Percentiles rank a stretch among this genome's conserved stretches.
Evolutionary conservation across 441 rosid genomes (phyloP).

Genomic region (Populus hybrid): DNA sequence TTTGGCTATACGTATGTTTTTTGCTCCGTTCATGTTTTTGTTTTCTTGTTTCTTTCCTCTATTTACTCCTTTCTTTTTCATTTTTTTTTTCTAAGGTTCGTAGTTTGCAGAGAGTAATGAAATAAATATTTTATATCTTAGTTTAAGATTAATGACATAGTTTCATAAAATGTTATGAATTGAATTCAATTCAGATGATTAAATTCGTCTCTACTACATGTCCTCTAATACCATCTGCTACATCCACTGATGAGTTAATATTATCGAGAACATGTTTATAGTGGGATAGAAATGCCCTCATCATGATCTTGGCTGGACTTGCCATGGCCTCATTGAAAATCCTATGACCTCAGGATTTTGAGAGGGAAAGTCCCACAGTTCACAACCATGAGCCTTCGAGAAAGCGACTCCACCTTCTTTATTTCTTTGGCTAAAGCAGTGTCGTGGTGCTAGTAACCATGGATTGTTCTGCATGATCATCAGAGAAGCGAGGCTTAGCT

Average conservation of each 20-base stretch:
- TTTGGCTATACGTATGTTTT: background rate
- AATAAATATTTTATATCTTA: background rate
- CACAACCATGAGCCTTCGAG: slow-evolving; percentile 37
- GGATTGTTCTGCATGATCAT: slow-evolving; percentile 27
- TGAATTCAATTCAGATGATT: too few relatives aligned
- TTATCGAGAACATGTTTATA: slow-evolving; percentile 29
- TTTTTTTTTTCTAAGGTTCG: background rate
- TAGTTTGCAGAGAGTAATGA: background rate
- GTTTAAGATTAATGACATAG: background rate
- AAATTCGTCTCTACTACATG: slow-evolving; percentile 16
- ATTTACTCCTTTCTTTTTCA: background rate
- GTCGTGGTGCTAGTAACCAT: slow-evolving; percentile 25
- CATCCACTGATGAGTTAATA: slow-evolving; percentile 35
- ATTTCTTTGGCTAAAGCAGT: slow-evolving; percentile 25
- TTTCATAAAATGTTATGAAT: too few relatives aligned
- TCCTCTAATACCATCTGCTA: slow-evolving; percentile 41
- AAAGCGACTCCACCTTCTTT: slow-evolving; percentile 38
- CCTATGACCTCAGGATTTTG: slow-evolving; percentile 23
- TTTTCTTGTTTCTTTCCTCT: background rate
- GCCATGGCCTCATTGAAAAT: slow-evolving; percentile 38
- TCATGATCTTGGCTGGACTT: slow-evolving; percentile 19
- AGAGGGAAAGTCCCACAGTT: slow-evolving; percentile 36
- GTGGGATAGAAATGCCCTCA: slow-evolving; percentile 12
- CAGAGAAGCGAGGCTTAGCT: slow-evolving; percentile 28
- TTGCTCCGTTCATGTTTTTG: background rate